phyloP scores from a whole-genome alignment of 1,284 basidiomycete species.

The Exobasidium cylindrosporum region DNA sequence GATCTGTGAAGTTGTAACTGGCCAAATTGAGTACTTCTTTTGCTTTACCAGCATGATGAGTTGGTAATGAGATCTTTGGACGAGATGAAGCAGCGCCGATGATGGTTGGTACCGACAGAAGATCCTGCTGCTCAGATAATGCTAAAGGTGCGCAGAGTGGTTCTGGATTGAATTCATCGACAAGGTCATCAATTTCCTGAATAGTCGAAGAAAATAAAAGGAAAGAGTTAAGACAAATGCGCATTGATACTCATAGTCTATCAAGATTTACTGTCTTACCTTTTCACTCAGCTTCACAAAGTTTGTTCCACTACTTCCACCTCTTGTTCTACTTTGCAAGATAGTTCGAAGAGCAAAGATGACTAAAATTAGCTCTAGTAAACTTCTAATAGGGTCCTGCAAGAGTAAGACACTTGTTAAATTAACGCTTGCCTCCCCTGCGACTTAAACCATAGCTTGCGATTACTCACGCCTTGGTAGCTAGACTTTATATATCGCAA shows the following conservation, averaged over 20 bases:
- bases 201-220: background rate
- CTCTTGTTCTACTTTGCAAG: constrained; percentile 80
- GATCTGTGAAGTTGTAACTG: constrained; percentile 87
- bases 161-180: constrained; percentile 91
- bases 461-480: constrained; percentile 65
- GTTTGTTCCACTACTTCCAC: constrained; percentile 75
- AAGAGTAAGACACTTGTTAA: background rate
- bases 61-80: constrained; percentile 73
- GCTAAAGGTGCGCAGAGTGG: constrained; percentile 70
- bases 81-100: constrained; percentile 69
- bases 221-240: background rate
- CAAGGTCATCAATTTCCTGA: constrained; percentile 95
- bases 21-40: constrained; percentile 84
- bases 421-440: background rate
- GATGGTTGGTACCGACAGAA: constrained; percentile 74
- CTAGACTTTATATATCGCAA: constrained; percentile 77
- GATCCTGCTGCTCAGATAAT: constrained; percentile 66
- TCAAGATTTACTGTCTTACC: constrained; percentile 61
- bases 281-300: constrained; percentile 88
- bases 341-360: constrained; percentile 80
- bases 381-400: constrained; percentile 72
- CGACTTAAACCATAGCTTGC: too few relatives aligned
- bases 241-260: background rate
- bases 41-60: constrained; percentile 61
- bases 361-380: constrained; percentile 85